Evolutionary conservation across 2,329 filamentous ascomycete genomes (phyloP).

Genomic region (Curvularia sp.): DNA sequence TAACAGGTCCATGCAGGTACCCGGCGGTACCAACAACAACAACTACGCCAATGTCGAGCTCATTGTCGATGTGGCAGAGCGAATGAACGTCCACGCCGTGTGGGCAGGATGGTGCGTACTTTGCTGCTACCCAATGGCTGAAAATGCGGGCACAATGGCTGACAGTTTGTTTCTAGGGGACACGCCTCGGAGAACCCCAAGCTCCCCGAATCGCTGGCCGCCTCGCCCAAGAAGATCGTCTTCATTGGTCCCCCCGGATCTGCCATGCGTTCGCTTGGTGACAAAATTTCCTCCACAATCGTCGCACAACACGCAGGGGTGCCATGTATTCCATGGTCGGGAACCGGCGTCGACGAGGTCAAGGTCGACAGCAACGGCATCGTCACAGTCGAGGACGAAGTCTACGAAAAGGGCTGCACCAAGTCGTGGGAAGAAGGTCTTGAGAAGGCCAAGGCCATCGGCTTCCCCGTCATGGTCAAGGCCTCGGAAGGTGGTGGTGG

Average conservation of each 20-base stretch:
- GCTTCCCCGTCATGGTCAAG: conserved; percentile 99
- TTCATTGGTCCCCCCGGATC: conserved; percentile 98
- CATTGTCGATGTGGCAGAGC: conserved; percentile 97
- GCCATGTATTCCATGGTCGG: conserved; percentile 99
- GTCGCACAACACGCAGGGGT: conserved; percentile 96
- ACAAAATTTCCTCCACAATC: conserved; percentile 99
- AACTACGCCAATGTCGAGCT: conserved; percentile 99
- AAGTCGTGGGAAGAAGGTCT: conserved; percentile 89
- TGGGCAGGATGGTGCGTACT: conserved; percentile 92
- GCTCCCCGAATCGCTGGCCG: conserved; percentile 92
- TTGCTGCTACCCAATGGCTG: neutral
- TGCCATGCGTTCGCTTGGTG: conserved; percentile 97
- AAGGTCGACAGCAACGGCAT: conserved; percentile 80
- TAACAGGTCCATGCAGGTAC: conserved; percentile 65
- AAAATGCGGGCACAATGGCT: conserved; percentile 19
- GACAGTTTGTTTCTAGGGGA: conserved; percentile 56
- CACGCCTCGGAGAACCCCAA: conserved; percentile 99
- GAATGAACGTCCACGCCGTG: conserved; percentile 97
- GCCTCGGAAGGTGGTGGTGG: conserved; percentile 99
- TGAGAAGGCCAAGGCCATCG: conserved; percentile 83
- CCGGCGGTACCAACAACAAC: conserved; percentile 99
- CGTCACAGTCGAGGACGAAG: conserved; percentile 84
- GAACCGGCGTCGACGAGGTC: conserved; percentile 86
- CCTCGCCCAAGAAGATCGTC: conserved; percentile 97
- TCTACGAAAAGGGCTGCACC: conserved; percentile 92